A percentile compares a stretch with the other conserved stretches of the same genome.
Conservation (phyloP, 305 asterid species). For the Fraxinus greggii region DNA sequence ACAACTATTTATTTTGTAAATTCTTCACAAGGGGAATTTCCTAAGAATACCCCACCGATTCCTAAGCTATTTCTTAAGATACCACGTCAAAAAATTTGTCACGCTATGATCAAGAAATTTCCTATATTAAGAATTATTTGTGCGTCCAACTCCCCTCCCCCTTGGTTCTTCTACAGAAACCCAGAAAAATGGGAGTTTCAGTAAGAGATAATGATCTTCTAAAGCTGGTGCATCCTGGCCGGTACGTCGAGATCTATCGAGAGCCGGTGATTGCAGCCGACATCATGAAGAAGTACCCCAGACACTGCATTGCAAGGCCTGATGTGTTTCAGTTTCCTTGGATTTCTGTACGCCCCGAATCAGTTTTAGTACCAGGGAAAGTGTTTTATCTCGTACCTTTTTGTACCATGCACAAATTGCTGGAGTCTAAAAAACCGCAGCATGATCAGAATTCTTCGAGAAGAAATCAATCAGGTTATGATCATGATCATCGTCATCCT, state of each 20-base stretch:
- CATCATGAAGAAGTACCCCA: slow-evolving; percentile 52
- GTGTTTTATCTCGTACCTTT: slow-evolving; percentile 60
- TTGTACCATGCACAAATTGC: slow-evolving; percentile 40
- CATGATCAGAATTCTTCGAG: slow-evolving; percentile 4
- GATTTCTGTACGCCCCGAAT: slow-evolving; percentile 62
- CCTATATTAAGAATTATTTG: slow-evolving; percentile 11
- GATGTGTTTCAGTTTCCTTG: slow-evolving; percentile 64
- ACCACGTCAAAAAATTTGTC: slow-evolving; percentile 28
- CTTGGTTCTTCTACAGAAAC: slow-evolving; percentile 21
- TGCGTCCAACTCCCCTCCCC: slow-evolving; percentile 14
- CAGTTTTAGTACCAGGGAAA: slow-evolving; percentile 50
- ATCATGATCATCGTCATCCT: not conserved
- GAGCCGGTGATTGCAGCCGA: slow-evolving; percentile 55
- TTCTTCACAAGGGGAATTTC: not conserved
- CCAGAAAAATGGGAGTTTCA: slow-evolving; percentile 36
- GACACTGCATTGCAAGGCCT: slow-evolving; percentile 59
- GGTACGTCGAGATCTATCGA: slow-evolving; percentile 38
- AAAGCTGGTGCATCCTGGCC: slow-evolving; percentile 55
- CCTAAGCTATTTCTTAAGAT: slow-evolving; percentile 14
- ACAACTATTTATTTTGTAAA: not conserved
- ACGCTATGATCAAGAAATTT: not conserved
- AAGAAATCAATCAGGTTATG: slow-evolving; percentile 15
- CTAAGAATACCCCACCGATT: not conserved
- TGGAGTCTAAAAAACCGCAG: slow-evolving; percentile 37
- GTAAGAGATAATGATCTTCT: slow-evolving; percentile 36